Base-by-base conservation (phyloP, 2,329 filamentous ascomycete species). In the Ophioceras dolichostomum region DNA sequence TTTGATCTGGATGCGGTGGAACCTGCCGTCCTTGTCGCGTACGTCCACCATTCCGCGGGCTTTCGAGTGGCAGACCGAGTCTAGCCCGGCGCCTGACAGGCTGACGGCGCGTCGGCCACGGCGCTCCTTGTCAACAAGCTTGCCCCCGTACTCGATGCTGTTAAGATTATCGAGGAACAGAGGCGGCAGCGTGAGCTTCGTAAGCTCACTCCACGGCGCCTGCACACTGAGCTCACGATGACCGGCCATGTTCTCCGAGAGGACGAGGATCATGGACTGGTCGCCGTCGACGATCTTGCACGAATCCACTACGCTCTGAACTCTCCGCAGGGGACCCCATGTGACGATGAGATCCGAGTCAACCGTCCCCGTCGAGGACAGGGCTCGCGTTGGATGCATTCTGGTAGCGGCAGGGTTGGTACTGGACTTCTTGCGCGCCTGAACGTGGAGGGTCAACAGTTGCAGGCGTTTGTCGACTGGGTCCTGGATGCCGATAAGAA, bases 131-230 rank as follows among this genome's bases (percentile, higher is more conserved):
- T 69, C 67, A 14, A 67, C 55, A 39, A 60, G 60, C 31, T 68
- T 67, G 14, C 68, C 66, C 34, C 63, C 58, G 42, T 72, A 73
- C 37, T 74, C 73, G 27, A 83, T 59, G 40, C 67, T 72, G 47
- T 73, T 68, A 19, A 70, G 62, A 44, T 81, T 75, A 39, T 77
- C 68, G 17, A 76, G 54, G 41, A 68, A 67, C 16, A 86, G 60
- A 20, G 67, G 47, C 2, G 81, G 78, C 2, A 86, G 57, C 0
- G 68, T 62, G n/a, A 87, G 59, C 31, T 75, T 76, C n/a, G 77
- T 74, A 10, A 82, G 65, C 37, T 71, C 70, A 40, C 79, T 78
- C 83, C 83, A 88, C 1, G 81, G 82, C 5, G 80, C 80, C 54
- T 87, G 82, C 9, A 84, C 61, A 45, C 78, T 83, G 13, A 89